These are phyloP conservation scores for Calocybe indica DNA, from an alignment of 768 basidiomycete species.

Conservation along the genomic window DNA sequence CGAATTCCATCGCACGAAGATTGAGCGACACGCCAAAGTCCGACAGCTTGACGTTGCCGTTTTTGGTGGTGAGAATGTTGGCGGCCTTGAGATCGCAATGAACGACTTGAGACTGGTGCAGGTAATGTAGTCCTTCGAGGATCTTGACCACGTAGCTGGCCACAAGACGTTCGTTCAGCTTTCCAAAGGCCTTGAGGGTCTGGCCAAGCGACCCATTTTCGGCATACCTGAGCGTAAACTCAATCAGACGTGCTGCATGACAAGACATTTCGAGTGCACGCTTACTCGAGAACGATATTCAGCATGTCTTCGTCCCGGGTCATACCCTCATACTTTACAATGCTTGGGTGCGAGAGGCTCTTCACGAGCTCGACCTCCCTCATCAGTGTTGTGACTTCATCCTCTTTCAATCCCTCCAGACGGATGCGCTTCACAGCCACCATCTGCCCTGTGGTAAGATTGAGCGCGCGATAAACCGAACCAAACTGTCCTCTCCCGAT, in stretches of 20 bases:
- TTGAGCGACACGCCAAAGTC: conserved; percentile 98
- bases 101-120: conserved; percentile 85
- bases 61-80: conserved; percentile 98
- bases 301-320: conserved; percentile 81
- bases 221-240: conserved; percentile 58
- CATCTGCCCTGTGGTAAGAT: conserved; percentile 92
- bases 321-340: conserved; percentile 98
- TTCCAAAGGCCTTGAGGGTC: conserved; percentile 90
- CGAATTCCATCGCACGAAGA: conserved; percentile 82
- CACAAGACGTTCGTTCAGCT: conserved; percentile 87
- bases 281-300: conserved; percentile 93
- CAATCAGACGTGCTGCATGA: conserved; percentile 8
- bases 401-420: conserved; percentile 85
- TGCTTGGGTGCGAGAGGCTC: conserved; percentile 86
- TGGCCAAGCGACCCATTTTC: conserved; percentile 95
- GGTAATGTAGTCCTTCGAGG: conserved; percentile 89
- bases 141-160: conserved; percentile 95
- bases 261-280: neutral
- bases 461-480: conserved; percentile 90
- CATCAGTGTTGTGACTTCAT: conserved; percentile 88
- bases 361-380: conserved; percentile 91
- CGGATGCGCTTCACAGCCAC: conserved; percentile 98
- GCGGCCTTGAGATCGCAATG: conserved; percentile 99
- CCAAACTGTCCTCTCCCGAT: conserved; percentile 98
- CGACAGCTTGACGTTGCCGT: conserved; percentile 92